phyloP scores from a whole-genome alignment of 495 filamentous ascomycete species.

The Talaromyces proteolyticus region DNA sequence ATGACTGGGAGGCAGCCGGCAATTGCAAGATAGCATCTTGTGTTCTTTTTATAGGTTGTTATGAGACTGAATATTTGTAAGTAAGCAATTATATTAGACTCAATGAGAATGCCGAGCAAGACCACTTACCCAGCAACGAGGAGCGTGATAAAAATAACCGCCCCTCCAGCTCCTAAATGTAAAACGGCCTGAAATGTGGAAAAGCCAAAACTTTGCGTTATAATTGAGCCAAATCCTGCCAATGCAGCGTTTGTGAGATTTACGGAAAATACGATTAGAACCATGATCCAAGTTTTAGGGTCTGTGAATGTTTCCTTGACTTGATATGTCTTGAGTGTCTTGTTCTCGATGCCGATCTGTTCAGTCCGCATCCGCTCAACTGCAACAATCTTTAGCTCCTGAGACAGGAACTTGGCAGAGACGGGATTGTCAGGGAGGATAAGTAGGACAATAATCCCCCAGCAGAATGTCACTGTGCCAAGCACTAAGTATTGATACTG shows the following conservation, averaged over 20 bases:
- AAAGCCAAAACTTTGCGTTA: slow-evolving; percentile 27
- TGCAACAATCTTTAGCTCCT: slow-evolving; percentile 36
- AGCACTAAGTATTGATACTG: slow-evolving; percentile 22
- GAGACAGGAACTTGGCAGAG: slow-evolving; percentile 31
- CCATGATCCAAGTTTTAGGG: slow-evolving; percentile 26
- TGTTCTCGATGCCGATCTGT: slow-evolving; percentile 50
- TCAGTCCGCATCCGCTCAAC: slow-evolving; percentile 49
- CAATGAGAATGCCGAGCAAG: too few relatives aligned
- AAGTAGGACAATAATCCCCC: slow-evolving; percentile 28
- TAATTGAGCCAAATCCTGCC: slow-evolving; percentile 24
- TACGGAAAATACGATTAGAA: slow-evolving; percentile 10
- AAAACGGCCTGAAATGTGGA: slow-evolving; percentile 9
- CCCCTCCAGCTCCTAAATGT: not conserved
- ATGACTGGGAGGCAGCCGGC: not conserved
- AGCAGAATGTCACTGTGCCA: slow-evolving; percentile 23
- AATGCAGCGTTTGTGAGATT: slow-evolving; percentile 23
- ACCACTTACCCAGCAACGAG: not conserved
- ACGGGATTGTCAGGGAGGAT: slow-evolving; percentile 44
- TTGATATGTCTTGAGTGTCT: slow-evolving; percentile 46
- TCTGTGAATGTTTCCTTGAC: slow-evolving; percentile 36
- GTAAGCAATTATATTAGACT: not conserved
- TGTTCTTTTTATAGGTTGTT: not conserved
- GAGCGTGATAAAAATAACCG: not conserved
- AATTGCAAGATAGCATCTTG: not conserved
- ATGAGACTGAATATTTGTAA: not conserved